Percentiles rank a stretch among this genome's conserved stretches.
phyloP scores from a whole-genome alignment of 257 asterid genomes.

The Gentiana dahurica region DNA sequence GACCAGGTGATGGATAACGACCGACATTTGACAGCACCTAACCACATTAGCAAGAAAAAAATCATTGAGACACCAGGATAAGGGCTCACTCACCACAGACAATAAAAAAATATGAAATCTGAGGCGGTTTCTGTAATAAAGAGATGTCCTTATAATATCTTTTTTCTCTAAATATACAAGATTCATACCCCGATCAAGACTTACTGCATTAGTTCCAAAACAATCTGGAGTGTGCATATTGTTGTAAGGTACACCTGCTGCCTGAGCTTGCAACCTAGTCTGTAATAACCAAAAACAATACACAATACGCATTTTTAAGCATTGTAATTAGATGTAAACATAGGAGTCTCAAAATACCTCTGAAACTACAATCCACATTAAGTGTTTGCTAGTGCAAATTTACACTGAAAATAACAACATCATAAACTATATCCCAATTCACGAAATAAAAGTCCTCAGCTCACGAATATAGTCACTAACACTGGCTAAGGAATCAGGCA shows the following conservation, averaged over 20 bases:
- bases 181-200: slow-evolving; percentile 3
- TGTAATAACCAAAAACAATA: slow-evolving; percentile 17
- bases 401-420: background rate
- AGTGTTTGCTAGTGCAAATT: background rate
- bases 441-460: background rate
- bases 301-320: background rate
- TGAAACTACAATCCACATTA: too few species aligned
- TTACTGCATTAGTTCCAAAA: slow-evolving; percentile 19
- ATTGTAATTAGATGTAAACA: too few species aligned
- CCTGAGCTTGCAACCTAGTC: slow-evolving; percentile 95
- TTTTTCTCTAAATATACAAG: background rate
- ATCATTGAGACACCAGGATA: slow-evolving; percentile 2
- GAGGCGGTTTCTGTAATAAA: too few species aligned
- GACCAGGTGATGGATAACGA: slow-evolving; percentile 22
- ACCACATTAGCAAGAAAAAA: slow-evolving; percentile 13
- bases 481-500: too few species aligned
- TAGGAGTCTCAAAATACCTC: too few species aligned
- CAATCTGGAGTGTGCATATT: slow-evolving; percentile 19
- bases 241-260: slow-evolving; percentile 60
- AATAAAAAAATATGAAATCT: too few species aligned
- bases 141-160: too few species aligned
- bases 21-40: slow-evolving; percentile 46
- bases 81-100: too few species aligned
- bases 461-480: background rate
- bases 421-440: background rate